phyloP scores from a whole-genome alignment of 352 stramenopile species.

The Pythium utonaiense region DNA sequence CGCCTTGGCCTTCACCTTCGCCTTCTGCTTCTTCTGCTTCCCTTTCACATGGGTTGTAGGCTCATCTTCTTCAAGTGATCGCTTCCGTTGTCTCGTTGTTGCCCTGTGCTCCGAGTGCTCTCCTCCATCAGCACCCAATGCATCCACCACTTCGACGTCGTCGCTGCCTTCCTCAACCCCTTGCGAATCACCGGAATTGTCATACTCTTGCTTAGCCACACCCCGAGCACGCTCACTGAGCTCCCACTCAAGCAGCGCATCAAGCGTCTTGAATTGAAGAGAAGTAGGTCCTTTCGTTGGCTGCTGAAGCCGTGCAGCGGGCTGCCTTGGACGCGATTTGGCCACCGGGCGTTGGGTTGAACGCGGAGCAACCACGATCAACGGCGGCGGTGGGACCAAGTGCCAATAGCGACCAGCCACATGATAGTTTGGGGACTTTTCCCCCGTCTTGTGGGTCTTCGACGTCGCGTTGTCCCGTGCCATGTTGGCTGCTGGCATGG shows the following conservation, averaged over 20 bases:
- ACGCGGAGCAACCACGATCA: no score
- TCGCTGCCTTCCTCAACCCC: not conserved
- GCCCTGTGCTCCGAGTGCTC: no score
- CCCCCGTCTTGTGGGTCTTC: no score
- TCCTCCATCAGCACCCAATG: not conserved
- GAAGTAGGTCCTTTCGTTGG: not conserved
- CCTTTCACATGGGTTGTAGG: not conserved
- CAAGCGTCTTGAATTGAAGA: not conserved
- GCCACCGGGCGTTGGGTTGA: no score
- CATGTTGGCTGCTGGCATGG: no score
- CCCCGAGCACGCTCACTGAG: not conserved
- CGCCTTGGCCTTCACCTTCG: not conserved
- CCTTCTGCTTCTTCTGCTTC: not conserved
- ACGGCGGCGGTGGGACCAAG: not conserved
- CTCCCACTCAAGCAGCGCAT: not conserved
- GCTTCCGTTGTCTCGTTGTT: not conserved
- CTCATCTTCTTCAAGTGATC: not conserved
- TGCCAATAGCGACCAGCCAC: no score
- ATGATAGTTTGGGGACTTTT: no score
- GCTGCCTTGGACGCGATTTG: not conserved
- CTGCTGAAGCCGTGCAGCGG: not conserved
- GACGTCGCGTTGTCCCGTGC: no score
- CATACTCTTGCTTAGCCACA: not conserved
- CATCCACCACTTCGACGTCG: not conserved
- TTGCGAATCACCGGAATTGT: not conserved